Conservation (phyloP, 768 basidiomycete genomes). For the Artomyces pyxidatus region DNA sequence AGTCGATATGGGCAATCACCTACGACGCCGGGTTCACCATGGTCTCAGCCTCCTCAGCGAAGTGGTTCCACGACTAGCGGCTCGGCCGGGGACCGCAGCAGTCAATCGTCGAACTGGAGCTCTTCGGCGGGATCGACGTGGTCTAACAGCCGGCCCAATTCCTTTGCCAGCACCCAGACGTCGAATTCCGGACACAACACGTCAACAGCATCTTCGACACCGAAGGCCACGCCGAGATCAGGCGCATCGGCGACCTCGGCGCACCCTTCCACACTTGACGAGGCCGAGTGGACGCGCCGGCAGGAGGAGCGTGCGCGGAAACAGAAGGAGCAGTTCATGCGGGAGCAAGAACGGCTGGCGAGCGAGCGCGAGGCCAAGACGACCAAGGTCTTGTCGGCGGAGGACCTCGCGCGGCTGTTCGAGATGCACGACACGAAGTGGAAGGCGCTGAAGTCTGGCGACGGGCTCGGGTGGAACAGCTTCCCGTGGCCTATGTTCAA, state of each 20-base stretch:
- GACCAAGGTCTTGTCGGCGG: constrained; percentile 41
- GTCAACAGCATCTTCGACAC: constrained; percentile 10
- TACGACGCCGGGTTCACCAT: background rate
- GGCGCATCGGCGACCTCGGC: constrained; percentile 14
- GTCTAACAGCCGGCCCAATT: constrained; percentile 12
- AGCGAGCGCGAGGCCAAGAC: constrained; percentile 33
- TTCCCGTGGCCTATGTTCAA: constrained; percentile 73
- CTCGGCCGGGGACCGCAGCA: constrained; percentile 14
- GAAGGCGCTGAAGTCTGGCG: constrained; percentile 31
- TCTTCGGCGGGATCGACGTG: constrained; percentile 12
- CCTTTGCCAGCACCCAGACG: constrained; percentile 12
- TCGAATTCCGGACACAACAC: constrained; percentile 1
- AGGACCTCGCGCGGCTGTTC: constrained; percentile 48
- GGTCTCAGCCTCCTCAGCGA: constrained; percentile 22
- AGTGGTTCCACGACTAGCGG: constrained; percentile 13
- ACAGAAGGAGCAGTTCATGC: constrained; percentile 63
- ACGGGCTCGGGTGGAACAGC: constrained; percentile 49
- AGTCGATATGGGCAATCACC: background rate
- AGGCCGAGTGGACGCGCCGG: constrained; percentile 54
- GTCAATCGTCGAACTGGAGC: constrained; percentile 15
- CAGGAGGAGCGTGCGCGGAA: constrained; percentile 55
- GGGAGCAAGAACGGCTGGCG: constrained; percentile 54
- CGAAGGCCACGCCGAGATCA: constrained; percentile 6
- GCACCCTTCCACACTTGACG: constrained; percentile 21
- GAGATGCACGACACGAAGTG: constrained; percentile 58